Base-by-base conservation (phyloP, 2,329 filamentous ascomycete species). In the Calonectria honghensis region DNA sequence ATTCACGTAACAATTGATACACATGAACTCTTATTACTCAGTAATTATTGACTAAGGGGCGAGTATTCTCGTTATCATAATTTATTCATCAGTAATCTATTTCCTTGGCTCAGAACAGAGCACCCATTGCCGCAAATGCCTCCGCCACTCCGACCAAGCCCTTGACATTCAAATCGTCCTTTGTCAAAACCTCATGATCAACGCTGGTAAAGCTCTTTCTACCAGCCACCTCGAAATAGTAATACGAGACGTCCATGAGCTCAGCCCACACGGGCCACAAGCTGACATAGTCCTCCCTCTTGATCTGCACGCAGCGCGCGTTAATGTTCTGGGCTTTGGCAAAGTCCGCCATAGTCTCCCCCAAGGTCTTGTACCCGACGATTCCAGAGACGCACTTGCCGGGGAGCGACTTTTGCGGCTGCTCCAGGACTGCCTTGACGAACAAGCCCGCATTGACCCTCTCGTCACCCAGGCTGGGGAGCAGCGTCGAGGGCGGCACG, bases 221-320 rank as follows among this genome's bases (percentile, higher is more conserved):
- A 18, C 10, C 57, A 27, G 16, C 35, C 13, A 29, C 14, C 11
- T 63, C 37, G 18, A 63, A 27, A 29, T 63, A 63, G 57, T 31
- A 27, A 10, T 63, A 24, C 6, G 57, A 41, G 4, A 6, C 37
- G 31, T 63, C 57, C 37, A 63, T 41, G 14, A 63, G n/a, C 14
- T 41, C 24, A 24, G n/a, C 35, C 57, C 57, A 63, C 7, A 63
- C 35, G 20, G 57, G 37, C 57, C 57, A 63, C 37, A 63, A 10
- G 13, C 29, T 16, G n/a, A 20, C n/a, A 27, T 63, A 63, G 7
- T 63, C 57, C 24, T 63, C 57, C 11, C 57, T 63, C 1, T 9
- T 24, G 24, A 63, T 39, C 39, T 63, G 35, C 24, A 63, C 13
- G 24, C 57, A 63, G 35, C 24, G 35, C 24, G 57, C 57, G 10